Evolutionary conservation across 106 monocot species (phyloP), one percentile per base, ranked within the genome.

Genomic region (Agapanthus africanus): DNA sequence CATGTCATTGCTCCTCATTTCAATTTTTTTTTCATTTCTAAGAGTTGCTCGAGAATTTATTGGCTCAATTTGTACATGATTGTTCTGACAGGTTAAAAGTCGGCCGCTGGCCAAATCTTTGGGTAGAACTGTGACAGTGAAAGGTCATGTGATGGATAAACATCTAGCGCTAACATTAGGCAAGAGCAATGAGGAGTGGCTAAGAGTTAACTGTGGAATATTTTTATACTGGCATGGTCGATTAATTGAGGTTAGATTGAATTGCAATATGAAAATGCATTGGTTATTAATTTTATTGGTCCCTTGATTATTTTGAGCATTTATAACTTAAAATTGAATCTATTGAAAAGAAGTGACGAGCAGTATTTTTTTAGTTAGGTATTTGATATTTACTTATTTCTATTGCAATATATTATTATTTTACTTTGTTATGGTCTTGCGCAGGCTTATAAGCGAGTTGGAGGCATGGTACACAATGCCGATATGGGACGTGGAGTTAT

Each of bases 201-300:
- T 88, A 61, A 67, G 79, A 40, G 42, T 78, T 66, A 92, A 92
- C 54, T 65, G 82, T 67, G 92, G 92, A 56, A 74, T 92, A 31
- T 92, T 92, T 63, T 63, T 92, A 35, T 92, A 92, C 38, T 92
- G 88, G 92, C 88, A 88, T 85, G 92, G 92, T 21, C 80, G 92
- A 42, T 54, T 92, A 62, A 92, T 92, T 69, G 92, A 92, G 88
- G 92, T 92, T 41, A 42, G 74, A 35, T 66, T 40, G 16, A 37
- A 37, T 11, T 57, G 4, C 16, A 31, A 30, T 4, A 9, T 2
- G 56, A 31, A 13, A 11, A 27, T 11, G 7, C 16, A 10, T 13
- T n/a, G n/a, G n/a, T n/a, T n/a, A n/a, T n/a, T n/a, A n/a, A n/a
- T n/a, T n/a, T n/a, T n/a, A n/a, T n/a, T n/a, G n/a, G n/a, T n/a